Evolutionary conservation across 495 filamentous ascomycete genomes (phyloP).

Genomic region (Penicillium fimorum): DNA sequence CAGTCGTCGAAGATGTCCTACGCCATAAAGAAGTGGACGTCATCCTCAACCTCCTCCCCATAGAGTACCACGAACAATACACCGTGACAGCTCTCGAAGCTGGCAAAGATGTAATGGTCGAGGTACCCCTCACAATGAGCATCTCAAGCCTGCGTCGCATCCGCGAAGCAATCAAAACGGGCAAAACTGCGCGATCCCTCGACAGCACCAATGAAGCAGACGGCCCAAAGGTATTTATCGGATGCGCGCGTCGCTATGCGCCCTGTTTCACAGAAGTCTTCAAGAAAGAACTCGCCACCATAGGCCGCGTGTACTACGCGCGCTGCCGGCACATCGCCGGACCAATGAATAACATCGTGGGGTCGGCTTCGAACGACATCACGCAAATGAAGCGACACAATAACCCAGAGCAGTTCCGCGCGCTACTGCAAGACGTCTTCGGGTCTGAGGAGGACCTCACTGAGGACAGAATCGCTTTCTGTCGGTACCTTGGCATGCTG

Average conservation of each 20-base stretch:
- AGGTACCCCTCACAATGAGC: conserved; percentile 52
- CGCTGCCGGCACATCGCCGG: conserved; percentile 55
- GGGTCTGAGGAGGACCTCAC: conserved; percentile 31
- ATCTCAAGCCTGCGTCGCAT: conserved; percentile 40
- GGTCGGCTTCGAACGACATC: background rate
- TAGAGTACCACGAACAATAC: conserved; percentile 51
- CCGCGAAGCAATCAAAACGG: conserved; percentile 36
- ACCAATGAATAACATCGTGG: conserved; percentile 19
- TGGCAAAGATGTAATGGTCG: conserved; percentile 55
- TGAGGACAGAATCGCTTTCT: conserved; percentile 33
- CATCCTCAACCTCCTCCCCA: conserved; percentile 50
- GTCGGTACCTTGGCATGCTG: conserved; percentile 45
- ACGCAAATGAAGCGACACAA: background rate
- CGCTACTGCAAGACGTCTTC: conserved; percentile 34
- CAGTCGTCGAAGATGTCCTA: conserved; percentile 16
- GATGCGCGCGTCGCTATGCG: conserved; percentile 55
- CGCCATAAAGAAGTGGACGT: conserved; percentile 41
- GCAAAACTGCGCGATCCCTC: background rate
- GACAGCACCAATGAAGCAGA: background rate
- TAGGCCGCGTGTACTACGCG: conserved; percentile 52
- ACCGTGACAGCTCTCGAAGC: conserved; percentile 48
- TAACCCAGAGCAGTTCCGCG: conserved; percentile 12
- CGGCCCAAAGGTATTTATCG: conserved; percentile 50
- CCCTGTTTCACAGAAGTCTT: conserved; percentile 49
- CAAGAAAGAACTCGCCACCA: conserved; percentile 41